Conservation (phyloP, 768 basidiomycete species). For the Tricholomella constricta region DNA sequence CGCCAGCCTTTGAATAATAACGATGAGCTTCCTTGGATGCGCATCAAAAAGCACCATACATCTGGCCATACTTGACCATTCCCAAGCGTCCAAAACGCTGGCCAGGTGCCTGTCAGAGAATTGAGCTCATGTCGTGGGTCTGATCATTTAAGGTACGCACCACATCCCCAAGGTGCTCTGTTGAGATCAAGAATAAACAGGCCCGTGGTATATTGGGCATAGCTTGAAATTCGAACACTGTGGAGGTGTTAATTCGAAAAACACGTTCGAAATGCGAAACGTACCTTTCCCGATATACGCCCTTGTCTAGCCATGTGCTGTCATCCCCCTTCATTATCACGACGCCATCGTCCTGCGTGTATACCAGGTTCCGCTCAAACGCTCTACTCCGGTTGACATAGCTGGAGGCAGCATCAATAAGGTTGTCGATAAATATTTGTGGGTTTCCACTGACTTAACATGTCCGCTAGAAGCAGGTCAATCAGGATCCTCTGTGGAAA, state of each 20-base stretch:
- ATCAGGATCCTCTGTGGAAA: conserved; percentile 16
- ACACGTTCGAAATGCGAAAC: background rate
- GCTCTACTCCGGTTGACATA: conserved; percentile 62
- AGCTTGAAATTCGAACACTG: conserved; percentile 75
- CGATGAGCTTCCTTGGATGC: conserved; percentile 2
- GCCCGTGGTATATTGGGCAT: conserved; percentile 67
- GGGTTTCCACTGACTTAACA: conserved; percentile 56
- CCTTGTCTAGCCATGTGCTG: conserved; percentile 53
- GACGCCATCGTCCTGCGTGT: conserved; percentile 54
- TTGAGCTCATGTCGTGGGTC: background rate
- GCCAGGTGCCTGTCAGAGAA: conserved; percentile 65
- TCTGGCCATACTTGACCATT: conserved; percentile 57
- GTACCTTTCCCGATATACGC: conserved; percentile 64
- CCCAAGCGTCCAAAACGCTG: conserved; percentile 77
- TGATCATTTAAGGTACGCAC: conserved; percentile 38
- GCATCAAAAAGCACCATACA: conserved; percentile 39
- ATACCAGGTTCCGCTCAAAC: conserved; percentile 54
- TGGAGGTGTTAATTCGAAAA: background rate
- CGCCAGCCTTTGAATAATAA: conserved; percentile 54
- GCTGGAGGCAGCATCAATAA: conserved; percentile 35
- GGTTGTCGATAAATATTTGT: conserved; percentile 1
- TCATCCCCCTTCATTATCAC: conserved; percentile 82
- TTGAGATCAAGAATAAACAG: conserved; percentile 84
- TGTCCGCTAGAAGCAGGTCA: conserved; percentile 50
- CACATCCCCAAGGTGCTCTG: conserved; percentile 88